phyloP scores from a whole-genome alignment of 1,139 yeast genomes.

The Scheffersomyces illinoinensis region DNA sequence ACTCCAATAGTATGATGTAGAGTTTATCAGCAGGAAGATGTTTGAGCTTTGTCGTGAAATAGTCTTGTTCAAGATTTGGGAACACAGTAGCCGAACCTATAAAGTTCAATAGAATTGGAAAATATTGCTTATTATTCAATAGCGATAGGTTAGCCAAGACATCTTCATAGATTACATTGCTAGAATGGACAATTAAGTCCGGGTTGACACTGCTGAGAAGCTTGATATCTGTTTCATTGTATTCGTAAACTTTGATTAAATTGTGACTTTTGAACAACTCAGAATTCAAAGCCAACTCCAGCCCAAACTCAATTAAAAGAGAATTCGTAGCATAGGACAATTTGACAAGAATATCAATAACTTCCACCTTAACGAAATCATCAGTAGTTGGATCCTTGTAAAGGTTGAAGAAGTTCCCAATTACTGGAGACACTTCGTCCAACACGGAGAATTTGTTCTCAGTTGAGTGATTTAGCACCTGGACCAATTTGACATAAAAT shows the following conservation, averaged over 20 bases:
- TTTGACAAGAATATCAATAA: constrained; percentile 17
- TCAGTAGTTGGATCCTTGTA: constrained; percentile 4
- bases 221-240: constrained; percentile 19
- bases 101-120: constrained; percentile 31
- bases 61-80: constrained; percentile 11
- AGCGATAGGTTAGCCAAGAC: constrained; percentile 17
- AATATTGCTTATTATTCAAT: constrained; percentile 20
- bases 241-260: constrained; percentile 11
- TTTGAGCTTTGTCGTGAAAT: constrained; percentile 19
- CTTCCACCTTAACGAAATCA: constrained; percentile 13
- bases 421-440: constrained; percentile 12
- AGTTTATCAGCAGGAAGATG: constrained; percentile 27
- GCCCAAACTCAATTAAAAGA: constrained; percentile 7
- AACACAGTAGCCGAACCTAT: constrained; percentile 22
- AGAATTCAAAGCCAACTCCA: constrained; percentile 5
- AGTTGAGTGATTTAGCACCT: constrained; percentile 4
- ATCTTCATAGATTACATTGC: constrained; percentile 9
- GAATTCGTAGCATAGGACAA: constrained; percentile 17
- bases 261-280: constrained; percentile 24
- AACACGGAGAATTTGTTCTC: constrained; percentile 6
- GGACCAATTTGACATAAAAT: constrained; percentile 27
- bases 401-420: constrained; percentile 10
- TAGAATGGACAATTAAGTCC: constrained; percentile 11
- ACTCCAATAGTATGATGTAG: constrained; percentile 21
- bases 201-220: constrained; percentile 28